These are phyloP conservation scores for Stylosanthes scabra DNA, from an alignment of 331 rosid genomes.

Conservation along the genomic window DNA sequence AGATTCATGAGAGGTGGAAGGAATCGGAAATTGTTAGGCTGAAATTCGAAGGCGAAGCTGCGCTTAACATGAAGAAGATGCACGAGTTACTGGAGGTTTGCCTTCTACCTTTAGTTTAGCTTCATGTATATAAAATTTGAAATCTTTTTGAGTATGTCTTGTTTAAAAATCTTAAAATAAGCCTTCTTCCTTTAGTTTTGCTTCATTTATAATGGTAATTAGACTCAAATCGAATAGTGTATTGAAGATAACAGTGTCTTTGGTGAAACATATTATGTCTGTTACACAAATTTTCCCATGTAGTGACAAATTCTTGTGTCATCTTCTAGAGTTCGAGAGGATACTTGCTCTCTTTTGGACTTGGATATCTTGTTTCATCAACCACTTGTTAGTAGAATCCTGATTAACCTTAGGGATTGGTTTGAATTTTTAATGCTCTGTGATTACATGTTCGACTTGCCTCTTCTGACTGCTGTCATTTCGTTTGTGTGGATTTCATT, in stretches of 20 bases:
- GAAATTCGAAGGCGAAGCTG: conserved; percentile 88
- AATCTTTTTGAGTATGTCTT: conserved; percentile 2
- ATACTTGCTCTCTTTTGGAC: neutral
- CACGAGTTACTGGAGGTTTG: conserved; percentile 97
- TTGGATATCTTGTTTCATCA: conserved; percentile 15
- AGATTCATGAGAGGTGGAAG: conserved; percentile 91
- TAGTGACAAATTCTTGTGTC: conserved; percentile 13
- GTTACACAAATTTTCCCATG: conserved; percentile 25
- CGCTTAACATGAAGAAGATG: conserved; percentile 95
- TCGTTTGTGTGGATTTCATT: neutral
- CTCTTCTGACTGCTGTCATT: conserved; percentile 2
- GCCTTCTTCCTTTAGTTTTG: no score
- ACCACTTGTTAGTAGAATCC: conserved; percentile 11
- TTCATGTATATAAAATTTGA: conserved; percentile 26
- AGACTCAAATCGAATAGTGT: neutral
- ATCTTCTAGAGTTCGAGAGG: neutral
- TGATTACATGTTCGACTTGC: conserved; percentile 17
- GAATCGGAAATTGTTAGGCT: conserved; percentile 82
- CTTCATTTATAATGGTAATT: conserved; percentile 7
- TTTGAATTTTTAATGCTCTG: conserved; percentile 6
- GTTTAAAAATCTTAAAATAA: conserved; percentile 1
- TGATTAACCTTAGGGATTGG: conserved; percentile 9
- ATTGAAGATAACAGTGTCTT: neutral
- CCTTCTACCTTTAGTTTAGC: conserved; percentile 29
- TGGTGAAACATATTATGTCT: conserved; percentile 1